Evolutionary conservation across 139 green algal genomes (phyloP), one percentile per base, ranked within the genome.

Genomic region (Chlorella sp.): DNA sequence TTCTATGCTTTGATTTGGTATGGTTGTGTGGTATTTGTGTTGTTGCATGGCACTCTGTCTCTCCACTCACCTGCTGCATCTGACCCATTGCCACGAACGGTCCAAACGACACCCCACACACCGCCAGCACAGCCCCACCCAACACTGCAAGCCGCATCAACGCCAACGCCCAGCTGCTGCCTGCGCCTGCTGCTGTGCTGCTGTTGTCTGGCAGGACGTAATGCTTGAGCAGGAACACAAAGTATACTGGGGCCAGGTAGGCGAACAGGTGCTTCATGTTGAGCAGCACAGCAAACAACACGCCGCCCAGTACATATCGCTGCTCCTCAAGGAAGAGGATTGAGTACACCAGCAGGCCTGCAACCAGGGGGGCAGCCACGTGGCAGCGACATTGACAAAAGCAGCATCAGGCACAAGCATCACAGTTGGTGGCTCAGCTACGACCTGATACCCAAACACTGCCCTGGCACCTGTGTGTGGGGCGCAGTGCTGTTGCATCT

Each of bases 231-330:
- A 98, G 73, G 76, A 90, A 91, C 0, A 95, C 82, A 26, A 93
- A 85, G 76, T 90, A 97, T 1, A 88, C 74, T 17, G 94, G 95
- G 2, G 80, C 94, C 1, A 88, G 82, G 64, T 91, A 91, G 2
- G 89, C 84, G 78, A 94, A 98, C 34, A 98, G 82, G 84, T 98
- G 94, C 85, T 98, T 98, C 69, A 93, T 70, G 78, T 92, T 93
- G 35, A 98, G 75, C 33, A 98, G 86, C 27, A 82, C 72, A 1
- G 95, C 82, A 74, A 97, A 98, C 3, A 92, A 55, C 0, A 88
- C 31, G 2, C 72, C 84, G 1, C 50, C 50, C 3, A 86, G 59
- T 34, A 88, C 36, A 10, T 75, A 70, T 1, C 27, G 60, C 29
- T 73, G 77, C 64, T 74, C 35, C 14, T 74, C 62, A 2, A 86